Conservation (phyloP, 2,329 filamentous ascomycete species). For the Trichoderma endophyticum region DNA sequence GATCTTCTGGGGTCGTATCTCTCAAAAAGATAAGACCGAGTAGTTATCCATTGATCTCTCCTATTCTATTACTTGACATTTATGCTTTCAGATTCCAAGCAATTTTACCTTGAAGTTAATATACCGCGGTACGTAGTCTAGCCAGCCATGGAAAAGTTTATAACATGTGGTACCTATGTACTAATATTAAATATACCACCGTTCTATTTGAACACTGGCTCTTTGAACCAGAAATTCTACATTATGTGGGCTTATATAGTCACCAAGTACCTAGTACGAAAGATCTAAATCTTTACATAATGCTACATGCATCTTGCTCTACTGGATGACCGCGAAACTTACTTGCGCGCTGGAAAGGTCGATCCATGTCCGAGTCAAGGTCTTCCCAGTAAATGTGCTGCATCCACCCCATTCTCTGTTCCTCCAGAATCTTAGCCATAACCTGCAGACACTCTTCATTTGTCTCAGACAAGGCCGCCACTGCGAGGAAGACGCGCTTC, state of each 20-base stretch:
- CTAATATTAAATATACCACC: too few relatives aligned
- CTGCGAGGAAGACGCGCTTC: not conserved
- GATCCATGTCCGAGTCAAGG: not conserved
- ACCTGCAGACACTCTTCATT: not conserved
- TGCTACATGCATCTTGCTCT: not conserved
- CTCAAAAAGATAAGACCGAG: not conserved
- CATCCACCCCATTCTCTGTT: not conserved
- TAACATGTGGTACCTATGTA: too few relatives aligned
- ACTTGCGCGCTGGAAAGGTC: not conserved
- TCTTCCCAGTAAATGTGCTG: not conserved
- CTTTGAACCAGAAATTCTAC: not conserved
- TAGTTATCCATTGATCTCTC: not conserved
- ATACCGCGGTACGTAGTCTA: not conserved
- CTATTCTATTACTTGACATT: not conserved
- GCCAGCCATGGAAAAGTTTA: too few relatives aligned
- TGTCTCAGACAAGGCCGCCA: not conserved
- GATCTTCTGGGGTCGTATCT: not conserved
- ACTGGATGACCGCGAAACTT: not conserved
- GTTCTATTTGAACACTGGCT: not conserved
- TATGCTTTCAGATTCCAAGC: not conserved
- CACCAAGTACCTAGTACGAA: not conserved
- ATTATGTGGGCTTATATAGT: not conserved
- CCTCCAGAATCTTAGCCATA: not conserved
- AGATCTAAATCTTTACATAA: not conserved
- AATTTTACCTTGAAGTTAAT: not conserved